A percentile compares a stretch with the other conserved stretches of the same genome.
These are phyloP conservation scores for Metarhizium album DNA, from an alignment of 2,329 filamentous ascomycete genomes.

Conservation along the genomic window DNA sequence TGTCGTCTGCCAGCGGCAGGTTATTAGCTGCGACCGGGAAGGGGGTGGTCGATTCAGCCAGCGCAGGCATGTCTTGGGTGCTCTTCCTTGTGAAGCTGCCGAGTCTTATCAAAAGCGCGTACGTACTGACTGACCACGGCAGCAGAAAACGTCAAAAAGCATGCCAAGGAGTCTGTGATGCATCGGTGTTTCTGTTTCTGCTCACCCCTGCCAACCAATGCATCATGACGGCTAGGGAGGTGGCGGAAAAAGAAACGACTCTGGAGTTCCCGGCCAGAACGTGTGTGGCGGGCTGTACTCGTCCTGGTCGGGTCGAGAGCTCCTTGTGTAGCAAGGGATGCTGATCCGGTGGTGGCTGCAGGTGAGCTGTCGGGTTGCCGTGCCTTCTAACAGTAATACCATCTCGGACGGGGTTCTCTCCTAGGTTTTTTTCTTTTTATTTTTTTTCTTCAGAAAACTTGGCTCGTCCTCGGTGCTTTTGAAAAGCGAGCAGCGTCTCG, in stretches of 20 bases:
- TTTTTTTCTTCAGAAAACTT: neutral
- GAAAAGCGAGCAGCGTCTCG: neutral
- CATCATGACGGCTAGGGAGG: neutral
- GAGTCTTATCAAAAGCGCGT: too few species aligned
- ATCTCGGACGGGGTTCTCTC: neutral
- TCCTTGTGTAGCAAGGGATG: neutral
- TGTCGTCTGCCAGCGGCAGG: neutral
- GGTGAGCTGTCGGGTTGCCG: neutral
- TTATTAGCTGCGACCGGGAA: neutral
- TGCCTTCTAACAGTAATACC: too few species aligned
- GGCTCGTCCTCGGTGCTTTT: neutral
- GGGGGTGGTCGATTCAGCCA: neutral
- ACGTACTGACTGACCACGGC: too few species aligned
- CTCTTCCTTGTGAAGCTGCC: neutral
- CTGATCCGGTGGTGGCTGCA: neutral
- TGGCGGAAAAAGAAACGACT: neutral
- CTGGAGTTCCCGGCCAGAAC: neutral
- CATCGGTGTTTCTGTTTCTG: too few species aligned
- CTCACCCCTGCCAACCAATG: neutral
- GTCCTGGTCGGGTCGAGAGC: neutral
- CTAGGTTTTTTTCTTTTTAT: too few species aligned
- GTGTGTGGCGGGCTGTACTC: slow-evolving; percentile 2
- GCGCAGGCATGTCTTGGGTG: neutral
- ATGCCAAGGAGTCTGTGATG: too few species aligned
- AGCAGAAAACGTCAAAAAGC: too few species aligned